Base-by-base conservation (phyloP, 768 basidiomycete species). In the Psilocybe sp. region DNA sequence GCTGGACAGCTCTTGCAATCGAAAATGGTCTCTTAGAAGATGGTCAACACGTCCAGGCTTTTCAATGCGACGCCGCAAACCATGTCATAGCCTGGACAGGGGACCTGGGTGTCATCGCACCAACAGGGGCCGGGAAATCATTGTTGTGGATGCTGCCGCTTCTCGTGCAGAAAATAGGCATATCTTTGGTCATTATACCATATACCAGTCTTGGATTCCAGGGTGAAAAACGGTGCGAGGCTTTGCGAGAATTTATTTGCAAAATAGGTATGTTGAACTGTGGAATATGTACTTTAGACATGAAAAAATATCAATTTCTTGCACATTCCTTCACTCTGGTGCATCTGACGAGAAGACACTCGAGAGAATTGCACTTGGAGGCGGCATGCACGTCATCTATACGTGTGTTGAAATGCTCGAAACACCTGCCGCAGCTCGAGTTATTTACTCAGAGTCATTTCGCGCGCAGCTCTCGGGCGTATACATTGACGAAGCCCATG, bases 321-420 rank as follows among this genome's bases (percentile, higher is more conserved):
- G 33, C 53, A 53, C 39, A 9, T 59, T 44, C 52, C 16, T 55
- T 14, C 47, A 59, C 23, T 54, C 54, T 1, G 52, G 58, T 38
- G 44, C 49, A 5, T 52, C 53, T 9, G 34, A 20, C 3, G 18
- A 16, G 3, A 35, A 32, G 4, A 39, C 44, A n/a, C 54, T 61
- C 15, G 49, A 52, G 13, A 11, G 38, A 5, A 47, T 52, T 2
- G 58, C 58, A 9, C 4, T 15, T 3, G 60, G 49, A 6, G 50
- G 50, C 2, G 49, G 46, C 0, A 56, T 47, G 49, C 49, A 45
- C 2, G 50, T 64, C 2, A 18, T 62, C 8, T 64, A 59, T 47
- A 54, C 53, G 0, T 64, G 63, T 37, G 54, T 56, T 0, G 63
- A 64, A 40, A 64, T 64, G 63, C 56, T 62, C 19, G 60, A 64